These are phyloP conservation scores for Lodderomyces margitis DNA, from an alignment of 1,139 yeast species.

Conservation along the genomic window DNA sequence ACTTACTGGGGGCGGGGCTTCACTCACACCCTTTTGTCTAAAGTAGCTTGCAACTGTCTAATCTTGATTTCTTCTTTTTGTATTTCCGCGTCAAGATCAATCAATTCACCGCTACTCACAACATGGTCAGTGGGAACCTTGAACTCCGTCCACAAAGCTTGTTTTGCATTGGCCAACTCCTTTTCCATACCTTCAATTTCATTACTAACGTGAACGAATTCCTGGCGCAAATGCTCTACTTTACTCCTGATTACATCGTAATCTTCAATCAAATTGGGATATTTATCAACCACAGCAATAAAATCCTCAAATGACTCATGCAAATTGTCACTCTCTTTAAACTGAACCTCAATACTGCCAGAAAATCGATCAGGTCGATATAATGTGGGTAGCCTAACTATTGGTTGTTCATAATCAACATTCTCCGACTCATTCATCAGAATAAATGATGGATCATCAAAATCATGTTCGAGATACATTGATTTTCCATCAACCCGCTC, in stretches of 20 bases:
- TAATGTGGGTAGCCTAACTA: slow-evolving; percentile 21
- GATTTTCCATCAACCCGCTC: slow-evolving; percentile 41
- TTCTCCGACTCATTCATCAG: slow-evolving; percentile 6
- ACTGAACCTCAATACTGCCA: not conserved
- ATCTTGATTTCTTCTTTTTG: slow-evolving; percentile 36
- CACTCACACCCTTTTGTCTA: slow-evolving; percentile 9
- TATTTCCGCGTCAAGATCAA: slow-evolving; percentile 34
- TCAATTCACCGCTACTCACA: not conserved
- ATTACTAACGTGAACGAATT: slow-evolving; percentile 20
- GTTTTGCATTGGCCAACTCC: slow-evolving; percentile 16
- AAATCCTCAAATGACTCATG: slow-evolving; percentile 23
- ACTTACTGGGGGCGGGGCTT: too few relatives aligned
- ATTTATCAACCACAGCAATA: slow-evolving; percentile 21
- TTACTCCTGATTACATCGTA: slow-evolving; percentile 22
- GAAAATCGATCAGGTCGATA: slow-evolving; percentile 1
- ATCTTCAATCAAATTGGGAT: slow-evolving; percentile 30
- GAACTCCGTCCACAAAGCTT: not conserved
- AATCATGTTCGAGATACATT: slow-evolving; percentile 19
- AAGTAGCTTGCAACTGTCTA: slow-evolving; percentile 23
- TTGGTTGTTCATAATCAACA: slow-evolving; percentile 16
- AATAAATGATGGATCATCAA: slow-evolving; percentile 15
- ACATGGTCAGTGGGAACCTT: not conserved
- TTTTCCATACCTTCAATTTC: slow-evolving; percentile 30
- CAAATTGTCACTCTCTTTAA: slow-evolving; percentile 12
- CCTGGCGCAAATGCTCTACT: slow-evolving; percentile 22